Conservation (phyloP, 441 rosid species). For the Pelargonium citronellum region DNA sequence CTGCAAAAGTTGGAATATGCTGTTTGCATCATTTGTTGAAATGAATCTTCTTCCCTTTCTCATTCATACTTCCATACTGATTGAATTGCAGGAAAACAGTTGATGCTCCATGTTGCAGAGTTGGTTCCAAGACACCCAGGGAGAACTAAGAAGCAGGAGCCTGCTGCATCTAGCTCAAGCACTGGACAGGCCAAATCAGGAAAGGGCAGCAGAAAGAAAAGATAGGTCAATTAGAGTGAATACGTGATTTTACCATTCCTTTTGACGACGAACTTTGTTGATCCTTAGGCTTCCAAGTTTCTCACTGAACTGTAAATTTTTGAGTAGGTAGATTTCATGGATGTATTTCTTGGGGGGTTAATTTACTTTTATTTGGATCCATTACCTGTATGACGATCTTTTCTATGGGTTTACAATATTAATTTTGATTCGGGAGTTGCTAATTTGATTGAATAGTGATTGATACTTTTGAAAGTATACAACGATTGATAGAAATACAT, state of each 20-base stretch:
- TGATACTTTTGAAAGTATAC: too few relatives aligned
- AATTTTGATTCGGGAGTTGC: too few relatives aligned
- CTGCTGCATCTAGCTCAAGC: conserved; percentile 47
- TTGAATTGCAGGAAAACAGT: conserved; percentile 60
- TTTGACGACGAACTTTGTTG: background rate
- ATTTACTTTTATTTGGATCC: too few relatives aligned
- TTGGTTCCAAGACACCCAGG: conserved; percentile 84
- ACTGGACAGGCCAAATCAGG: conserved; percentile 66
- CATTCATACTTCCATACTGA: background rate
- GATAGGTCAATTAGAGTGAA: conserved; percentile 33
- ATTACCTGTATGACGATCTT: too few relatives aligned
- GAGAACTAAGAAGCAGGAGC: conserved; percentile 77
- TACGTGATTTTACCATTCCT: background rate
- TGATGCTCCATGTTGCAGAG: conserved; percentile 84
- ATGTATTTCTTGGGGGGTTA: background rate
- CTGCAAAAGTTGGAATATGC: background rate
- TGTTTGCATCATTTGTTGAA: background rate
- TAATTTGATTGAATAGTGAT: too few relatives aligned
- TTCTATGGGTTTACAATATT: too few relatives aligned
- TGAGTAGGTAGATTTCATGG: background rate
- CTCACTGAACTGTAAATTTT: background rate
- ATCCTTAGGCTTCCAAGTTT: background rate
- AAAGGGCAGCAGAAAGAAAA: conserved; percentile 81
- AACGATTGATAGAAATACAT: too few relatives aligned
- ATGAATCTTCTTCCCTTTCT: background rate